A percentile compares a stretch with the other conserved stretches of the same genome.
phyloP scores from a whole-genome alignment of 2,329 filamentous ascomycete species.

The Verticillium zaregamsianum region DNA sequence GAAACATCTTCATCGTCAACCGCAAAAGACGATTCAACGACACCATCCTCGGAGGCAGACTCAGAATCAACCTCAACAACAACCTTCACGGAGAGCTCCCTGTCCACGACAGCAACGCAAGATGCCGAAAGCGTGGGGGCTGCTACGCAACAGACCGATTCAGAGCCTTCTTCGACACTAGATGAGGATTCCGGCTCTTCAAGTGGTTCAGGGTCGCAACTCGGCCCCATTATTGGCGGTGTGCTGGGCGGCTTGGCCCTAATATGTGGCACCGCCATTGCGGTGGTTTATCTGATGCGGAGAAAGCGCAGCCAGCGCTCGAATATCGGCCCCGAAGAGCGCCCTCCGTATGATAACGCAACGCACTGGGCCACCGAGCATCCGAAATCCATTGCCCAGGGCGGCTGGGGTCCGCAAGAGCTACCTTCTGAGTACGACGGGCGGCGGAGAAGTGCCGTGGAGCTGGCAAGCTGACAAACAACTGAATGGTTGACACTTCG shows the following conservation, averaged over 20 bases:
- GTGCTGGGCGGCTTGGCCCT: background rate
- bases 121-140: background rate
- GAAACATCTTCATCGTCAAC: background rate
- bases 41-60: background rate
- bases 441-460: background rate
- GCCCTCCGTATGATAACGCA: background rate
- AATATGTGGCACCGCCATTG: background rate
- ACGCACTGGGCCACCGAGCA: background rate
- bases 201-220: background rate
- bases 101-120: background rate
- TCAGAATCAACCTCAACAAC: background rate
- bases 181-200: background rate
- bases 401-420: background rate
- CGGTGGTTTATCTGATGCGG: background rate
- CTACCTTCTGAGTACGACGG: background rate
- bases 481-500: background rate
- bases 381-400: background rate
- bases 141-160: background rate
- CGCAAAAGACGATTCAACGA: background rate
- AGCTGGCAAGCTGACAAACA: background rate
- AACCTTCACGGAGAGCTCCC: background rate
- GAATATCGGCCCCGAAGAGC: background rate
- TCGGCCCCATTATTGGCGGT: background rate
- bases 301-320: background rate
- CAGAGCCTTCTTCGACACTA: background rate